Conservation (phyloP, 352 stramenopile species). For the Pythium diclinum region DNA sequence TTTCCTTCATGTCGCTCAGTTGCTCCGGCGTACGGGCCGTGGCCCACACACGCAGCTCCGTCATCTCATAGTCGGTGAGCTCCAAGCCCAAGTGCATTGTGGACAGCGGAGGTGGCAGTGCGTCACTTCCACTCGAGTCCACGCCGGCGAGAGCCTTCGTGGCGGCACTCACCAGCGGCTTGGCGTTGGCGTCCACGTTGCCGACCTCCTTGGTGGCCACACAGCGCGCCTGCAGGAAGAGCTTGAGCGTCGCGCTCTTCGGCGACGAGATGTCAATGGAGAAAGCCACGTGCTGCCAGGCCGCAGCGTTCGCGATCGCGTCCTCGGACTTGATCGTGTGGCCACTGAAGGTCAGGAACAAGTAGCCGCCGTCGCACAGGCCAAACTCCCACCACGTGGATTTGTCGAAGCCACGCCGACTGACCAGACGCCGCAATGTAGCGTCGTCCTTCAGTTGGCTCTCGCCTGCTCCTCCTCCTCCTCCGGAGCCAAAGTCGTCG, state of each 20-base stretch:
- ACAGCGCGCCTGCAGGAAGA: conserved; percentile 58
- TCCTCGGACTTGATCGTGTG: conserved; percentile 46
- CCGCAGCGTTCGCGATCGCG: conserved; percentile 34
- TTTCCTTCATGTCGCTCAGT: conserved; percentile 82
- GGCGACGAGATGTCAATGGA: conserved; percentile 54
- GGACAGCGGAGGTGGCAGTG: conserved; percentile 32
- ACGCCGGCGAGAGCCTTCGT: conserved; percentile 11
- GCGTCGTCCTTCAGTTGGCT: conserved; percentile 3
- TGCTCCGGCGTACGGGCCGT: conserved; percentile 66
- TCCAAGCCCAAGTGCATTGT: conserved; percentile 45
- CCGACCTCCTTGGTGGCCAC: conserved; percentile 47
- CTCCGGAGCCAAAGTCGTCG: neutral
- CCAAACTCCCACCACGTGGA: conserved; percentile 44
- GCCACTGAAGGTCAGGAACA: conserved; percentile 47
- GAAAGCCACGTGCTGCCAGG: conserved; percentile 74
- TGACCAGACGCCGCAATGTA: conserved; percentile 14
- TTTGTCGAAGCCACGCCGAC: conserved; percentile 14
- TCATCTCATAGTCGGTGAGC: conserved; percentile 62
- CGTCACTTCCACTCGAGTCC: neutral
- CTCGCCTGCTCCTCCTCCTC: neutral
- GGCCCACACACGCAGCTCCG: conserved; percentile 78
- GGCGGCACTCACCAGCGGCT: conserved; percentile 12
- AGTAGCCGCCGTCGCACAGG: conserved; percentile 37
- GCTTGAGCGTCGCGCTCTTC: conserved; percentile 45
- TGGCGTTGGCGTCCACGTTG: conserved; percentile 35